phyloP scores from a whole-genome alignment of 192 early-diverging fungal species.

The Coemansia sp. region DNA sequence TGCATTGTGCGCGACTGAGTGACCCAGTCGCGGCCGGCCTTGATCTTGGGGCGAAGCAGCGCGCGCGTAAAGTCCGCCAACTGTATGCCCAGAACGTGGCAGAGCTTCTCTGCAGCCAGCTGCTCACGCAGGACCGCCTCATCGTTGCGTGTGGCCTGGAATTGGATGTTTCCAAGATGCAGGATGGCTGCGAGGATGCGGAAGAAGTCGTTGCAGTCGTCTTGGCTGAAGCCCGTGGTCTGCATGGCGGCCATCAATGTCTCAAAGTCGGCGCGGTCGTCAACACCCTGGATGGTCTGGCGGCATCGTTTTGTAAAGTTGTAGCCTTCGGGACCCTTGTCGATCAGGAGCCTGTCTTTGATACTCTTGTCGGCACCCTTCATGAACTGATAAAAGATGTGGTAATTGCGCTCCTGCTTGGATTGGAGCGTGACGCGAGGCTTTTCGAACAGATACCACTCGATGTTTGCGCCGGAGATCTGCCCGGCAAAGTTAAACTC shows the following conservation, averaged over 20 bases:
- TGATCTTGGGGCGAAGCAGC: conserved; percentile 85
- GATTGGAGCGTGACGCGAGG: conserved; percentile 94
- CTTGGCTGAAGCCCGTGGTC: conserved; percentile 73
- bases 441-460: conserved; percentile 97
- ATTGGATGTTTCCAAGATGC: conserved; percentile 90
- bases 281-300: conserved; percentile 89
- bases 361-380: conserved; percentile 73
- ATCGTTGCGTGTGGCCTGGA: conserved; percentile 77
- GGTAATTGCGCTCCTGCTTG: conserved; percentile 90
- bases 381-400: conserved; percentile 98
- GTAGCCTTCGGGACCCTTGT: conserved; percentile 75
- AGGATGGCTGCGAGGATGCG: conserved; percentile 82
- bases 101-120: conserved; percentile 79
- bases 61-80: conserved; percentile 83
- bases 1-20: conserved; percentile 81
- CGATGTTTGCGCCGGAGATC: conserved; percentile 95
- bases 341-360: conserved; percentile 76
- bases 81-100: conserved; percentile 90
- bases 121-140: conserved; percentile 81
- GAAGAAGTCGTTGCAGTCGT: conserved; percentile 82
- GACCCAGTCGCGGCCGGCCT: conserved; percentile 96
- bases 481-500: conserved; percentile 85
- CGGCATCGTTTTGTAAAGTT: conserved; percentile 79
- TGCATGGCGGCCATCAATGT: conserved; percentile 72
- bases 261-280: conserved; percentile 82